Evolutionary conservation across 805 yeast species (phyloP).

Genomic region (Kuraishia molischiana): DNA sequence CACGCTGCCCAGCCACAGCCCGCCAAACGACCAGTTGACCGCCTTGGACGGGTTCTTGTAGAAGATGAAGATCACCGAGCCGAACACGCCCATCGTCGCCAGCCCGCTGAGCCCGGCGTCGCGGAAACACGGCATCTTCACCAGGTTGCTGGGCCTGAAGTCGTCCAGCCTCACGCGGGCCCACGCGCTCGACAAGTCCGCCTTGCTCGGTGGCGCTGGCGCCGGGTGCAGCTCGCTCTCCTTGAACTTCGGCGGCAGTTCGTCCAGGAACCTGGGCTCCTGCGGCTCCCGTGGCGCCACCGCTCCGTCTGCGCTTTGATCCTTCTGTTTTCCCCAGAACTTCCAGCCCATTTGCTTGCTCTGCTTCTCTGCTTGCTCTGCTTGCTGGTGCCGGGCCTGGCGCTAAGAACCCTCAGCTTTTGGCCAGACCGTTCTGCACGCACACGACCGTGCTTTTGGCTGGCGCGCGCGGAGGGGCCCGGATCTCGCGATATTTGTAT

Average conservation of each 20-base stretch:
- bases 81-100: slow-evolving; percentile 60
- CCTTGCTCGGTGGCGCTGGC: slow-evolving; percentile 12
- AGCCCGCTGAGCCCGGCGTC: slow-evolving; percentile 74
- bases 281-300: no score
- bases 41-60: slow-evolving; percentile 56
- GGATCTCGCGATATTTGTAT: no score
- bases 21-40: slow-evolving; percentile 76
- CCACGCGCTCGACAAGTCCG: slow-evolving; percentile 29
- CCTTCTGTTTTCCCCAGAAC: no score
- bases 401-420: no score
- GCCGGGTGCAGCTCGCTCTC: slow-evolving; percentile 6
- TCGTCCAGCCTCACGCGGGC: slow-evolving; percentile 35
- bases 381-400: no score
- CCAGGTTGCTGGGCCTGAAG: slow-evolving; percentile 39
- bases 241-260: slow-evolving; percentile 43
- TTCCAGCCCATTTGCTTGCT: no score
- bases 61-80: slow-evolving; percentile 54
- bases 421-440: no score
- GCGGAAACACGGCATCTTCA: slow-evolving; percentile 66
- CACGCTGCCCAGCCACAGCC: slow-evolving; percentile 67
- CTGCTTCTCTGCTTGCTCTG: no score
- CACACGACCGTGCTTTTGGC: no score
- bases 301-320: slow-evolving; percentile 1
- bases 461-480: no score
- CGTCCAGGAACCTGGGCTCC: slow-evolving; percentile 31